Evolutionary conservation across 257 asterid species (phyloP), one percentile per base, ranked within the genome.

Genomic region (Salvia rosmarinus): DNA sequence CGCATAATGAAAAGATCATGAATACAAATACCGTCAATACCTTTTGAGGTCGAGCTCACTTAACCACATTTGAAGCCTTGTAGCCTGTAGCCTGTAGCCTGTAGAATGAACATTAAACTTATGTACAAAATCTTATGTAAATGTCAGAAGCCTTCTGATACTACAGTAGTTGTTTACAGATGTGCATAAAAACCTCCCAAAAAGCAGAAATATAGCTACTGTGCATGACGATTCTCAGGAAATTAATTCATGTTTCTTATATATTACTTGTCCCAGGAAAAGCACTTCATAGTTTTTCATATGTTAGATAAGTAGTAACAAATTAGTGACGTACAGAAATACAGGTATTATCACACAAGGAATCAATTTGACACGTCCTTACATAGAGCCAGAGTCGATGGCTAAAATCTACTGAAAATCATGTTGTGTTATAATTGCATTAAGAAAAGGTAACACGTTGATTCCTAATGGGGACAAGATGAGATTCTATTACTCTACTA

Each of bases 71-170:
- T n/a, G n/a, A n/a, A n/a, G n/a, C n/a, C n/a, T n/a, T n/a, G n/a
- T n/a, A n/a, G n/a, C n/a, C n/a, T n/a, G n/a, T n/a, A n/a, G n/a
- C 91, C 71, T 85, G 89, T 74, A 94, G 79, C 83, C 99, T 94
- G 89, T 80, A 72, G 55, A 80, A 39, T 49, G 61, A 25, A 25
- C 30, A 25, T 25, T 25, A 25, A 25, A 25, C 10, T 20, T 46
- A 39, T 73, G 74, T 68, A 67, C 67, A 30, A 55, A 40, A 60
- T 46, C 65, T 37, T 42, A 49, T 49, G 74, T 5, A 19, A 23
- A 32, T 12, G 59, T 25, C 17, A 32, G 64, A 58, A 67, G 50
- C 52, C 28, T 64, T 25, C 30, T 25, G 30, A 70, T 51, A 44
- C 9, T 47, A 14, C 47, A n/a, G 4, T 25, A 23, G 25, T n/a